Conservation (phyloP, 1,139 yeast species). For the Zygosaccharomyces pseudobailii region DNA sequence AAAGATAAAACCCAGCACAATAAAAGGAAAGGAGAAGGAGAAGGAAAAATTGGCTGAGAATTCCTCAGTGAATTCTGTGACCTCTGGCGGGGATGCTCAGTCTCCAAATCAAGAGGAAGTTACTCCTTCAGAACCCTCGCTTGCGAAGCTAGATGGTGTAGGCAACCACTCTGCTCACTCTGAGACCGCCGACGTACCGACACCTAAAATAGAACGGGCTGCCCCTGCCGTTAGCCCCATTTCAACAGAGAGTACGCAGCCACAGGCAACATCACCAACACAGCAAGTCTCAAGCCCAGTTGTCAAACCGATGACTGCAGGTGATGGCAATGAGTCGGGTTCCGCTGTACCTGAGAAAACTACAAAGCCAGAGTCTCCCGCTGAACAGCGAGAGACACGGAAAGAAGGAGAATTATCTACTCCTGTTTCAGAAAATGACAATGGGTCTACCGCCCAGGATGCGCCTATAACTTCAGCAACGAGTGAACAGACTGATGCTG, state of each 20-base stretch:
- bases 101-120: background rate
- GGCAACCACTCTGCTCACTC: background rate
- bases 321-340: background rate
- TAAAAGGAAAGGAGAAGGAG: slow-evolving; percentile 10
- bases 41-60: background rate
- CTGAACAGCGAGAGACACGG: background rate
- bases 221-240: background rate
- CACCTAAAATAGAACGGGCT: background rate
- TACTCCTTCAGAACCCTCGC: background rate
- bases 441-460: background rate
- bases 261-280: background rate
- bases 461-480: slow-evolving; percentile 6
- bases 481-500: background rate
- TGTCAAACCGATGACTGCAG: background rate
- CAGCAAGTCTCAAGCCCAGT: background rate
- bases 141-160: background rate
- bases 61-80: background rate
- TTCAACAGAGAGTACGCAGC: background rate
- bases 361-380: background rate
- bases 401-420: background rate
- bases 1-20: slow-evolving; percentile 10
- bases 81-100: background rate
- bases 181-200: background rate
- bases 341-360: background rate
- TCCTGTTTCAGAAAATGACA: background rate